Evolutionary conservation across 495 filamentous ascomycete genomes (phyloP), one percentile per base, ranked within the genome.

Genomic region (Mytilinidion resinicola): DNA sequence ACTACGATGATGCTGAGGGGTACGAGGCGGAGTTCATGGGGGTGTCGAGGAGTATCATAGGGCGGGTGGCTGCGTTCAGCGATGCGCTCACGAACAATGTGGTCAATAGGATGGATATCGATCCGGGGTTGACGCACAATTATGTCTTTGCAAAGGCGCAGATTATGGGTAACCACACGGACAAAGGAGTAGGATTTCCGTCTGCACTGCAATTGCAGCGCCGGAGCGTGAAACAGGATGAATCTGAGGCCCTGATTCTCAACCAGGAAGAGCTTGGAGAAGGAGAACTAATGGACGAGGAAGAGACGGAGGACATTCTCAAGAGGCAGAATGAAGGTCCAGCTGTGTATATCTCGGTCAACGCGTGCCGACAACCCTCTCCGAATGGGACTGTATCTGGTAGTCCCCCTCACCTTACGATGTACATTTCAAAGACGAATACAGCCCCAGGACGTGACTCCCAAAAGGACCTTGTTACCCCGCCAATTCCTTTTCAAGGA

Each of bases 281-380:
- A 2, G 14, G 14, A 14, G 46, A 49, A n/a, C 14, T 30, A 9
- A 10, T 14, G 7, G 46, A 49, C 19, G 46, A 49, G 33, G 46
- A 49, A 53, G 20, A 17, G 11, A 19, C 34, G 43, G 11, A 14
- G 11, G 11, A 35, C 34, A 38, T 47, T 30, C 11, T 3, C 34
- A 33, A 30, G 15, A n/a, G 42, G 25, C 69, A 73, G 74, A 6
- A 78, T 73, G 15, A 82, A 74, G 19, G 33, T 2, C 39, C 39
- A 17, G 33, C 46, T 25, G 73, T 96, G 7, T 95, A 85, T 63
- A 78, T 96, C 49, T 88, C 90, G 4, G 79, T 91, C 36, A 95
- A 87, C 56, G 87, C 88, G 8, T 96, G 91, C 71, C 62, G 78
- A 14, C 89, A 90, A 62, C 91, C 91, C 1, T 64, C 55, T 51